phyloP scores from a whole-genome alignment of 352 stramenopile species.

The Pythium chondricola region DNA sequence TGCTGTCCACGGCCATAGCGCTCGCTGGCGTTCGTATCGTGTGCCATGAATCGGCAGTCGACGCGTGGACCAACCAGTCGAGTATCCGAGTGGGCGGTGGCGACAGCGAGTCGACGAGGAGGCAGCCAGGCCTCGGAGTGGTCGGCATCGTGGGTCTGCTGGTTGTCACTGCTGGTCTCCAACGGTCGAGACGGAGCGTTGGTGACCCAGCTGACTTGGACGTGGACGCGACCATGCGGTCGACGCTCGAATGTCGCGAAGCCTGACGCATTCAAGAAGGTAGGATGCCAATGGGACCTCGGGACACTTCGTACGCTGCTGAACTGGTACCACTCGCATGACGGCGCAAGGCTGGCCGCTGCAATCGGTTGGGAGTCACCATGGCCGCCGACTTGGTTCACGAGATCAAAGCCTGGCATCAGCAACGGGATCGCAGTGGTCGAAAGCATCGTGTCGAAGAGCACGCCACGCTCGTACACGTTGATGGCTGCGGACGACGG shows the following conservation, averaged over 20 bases:
- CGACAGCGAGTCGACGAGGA: conserved; percentile 1
- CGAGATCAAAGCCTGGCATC: conserved; percentile 33
- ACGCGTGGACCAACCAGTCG: conserved; percentile 20
- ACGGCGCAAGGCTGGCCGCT: conserved; percentile 38
- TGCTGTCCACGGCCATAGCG: neutral
- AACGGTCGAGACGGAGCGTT: neutral
- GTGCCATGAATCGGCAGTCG: neutral
- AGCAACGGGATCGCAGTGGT: conserved; percentile 43
- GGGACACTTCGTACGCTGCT: conserved; percentile 37
- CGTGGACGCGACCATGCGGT: conserved; percentile 40
- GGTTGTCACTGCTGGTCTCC: conserved; percentile 1
- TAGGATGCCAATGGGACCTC: conserved; percentile 38
- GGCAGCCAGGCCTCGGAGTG: conserved; percentile 1
- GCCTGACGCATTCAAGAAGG: conserved; percentile 47
- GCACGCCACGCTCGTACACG: conserved; percentile 39
- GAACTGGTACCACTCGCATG: conserved; percentile 75
- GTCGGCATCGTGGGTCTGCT: neutral
- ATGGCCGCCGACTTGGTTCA: too few relatives aligned
- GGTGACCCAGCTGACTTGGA: conserved; percentile 38
- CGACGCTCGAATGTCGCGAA: conserved; percentile 34
- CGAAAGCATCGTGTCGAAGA: conserved; percentile 34
- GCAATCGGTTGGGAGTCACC: too few relatives aligned
- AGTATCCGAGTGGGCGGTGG: conserved; percentile 1
- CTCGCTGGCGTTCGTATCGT: neutral
- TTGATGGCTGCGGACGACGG: conserved; percentile 37